Evolutionary conservation across 306 rosid genomes (phyloP).

Genomic region (Cucurbita argyrosperma): DNA sequence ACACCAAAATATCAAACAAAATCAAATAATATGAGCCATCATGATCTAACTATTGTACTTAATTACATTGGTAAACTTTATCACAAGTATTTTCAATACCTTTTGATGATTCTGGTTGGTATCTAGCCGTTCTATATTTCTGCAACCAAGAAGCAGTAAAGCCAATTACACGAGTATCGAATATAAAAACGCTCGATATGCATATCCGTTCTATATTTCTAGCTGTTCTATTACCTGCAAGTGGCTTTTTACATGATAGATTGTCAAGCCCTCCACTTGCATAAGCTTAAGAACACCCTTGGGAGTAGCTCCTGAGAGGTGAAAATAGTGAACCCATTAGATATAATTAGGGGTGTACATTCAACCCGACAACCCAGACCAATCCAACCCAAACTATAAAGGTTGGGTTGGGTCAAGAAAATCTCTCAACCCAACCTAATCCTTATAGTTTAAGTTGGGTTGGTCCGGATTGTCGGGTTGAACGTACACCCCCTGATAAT

Average conservation of each 20-base stretch:
- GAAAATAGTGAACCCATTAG: conserved; percentile 7
- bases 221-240: conserved; percentile 42
- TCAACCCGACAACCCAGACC: no score
- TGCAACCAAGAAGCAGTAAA: conserved; percentile 38
- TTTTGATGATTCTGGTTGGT: conserved; percentile 85
- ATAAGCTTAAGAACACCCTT: conserved; percentile 93
- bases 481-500: not conserved
- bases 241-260: conserved; percentile 98
- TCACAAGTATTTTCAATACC: conserved; percentile 30
- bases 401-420: no score
- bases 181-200: conserved; percentile 1
- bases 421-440: no score
- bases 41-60: not conserved
- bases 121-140: conserved; percentile 99
- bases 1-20: not conserved
- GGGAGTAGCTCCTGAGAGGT: conserved; percentile 80
- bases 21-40: not conserved
- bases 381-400: no score
- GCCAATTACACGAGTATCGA: conserved; percentile 14
- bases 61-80: not conserved
- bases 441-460: no score
- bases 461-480: no score
- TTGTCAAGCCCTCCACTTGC: conserved; percentile 91
- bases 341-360: not conserved
- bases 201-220: not conserved